Evolutionary conservation across 176 grass and related monocot genomes (phyloP), one percentile per base, ranked within the genome.

Genomic region (Bolboschoenus planiculmis): DNA sequence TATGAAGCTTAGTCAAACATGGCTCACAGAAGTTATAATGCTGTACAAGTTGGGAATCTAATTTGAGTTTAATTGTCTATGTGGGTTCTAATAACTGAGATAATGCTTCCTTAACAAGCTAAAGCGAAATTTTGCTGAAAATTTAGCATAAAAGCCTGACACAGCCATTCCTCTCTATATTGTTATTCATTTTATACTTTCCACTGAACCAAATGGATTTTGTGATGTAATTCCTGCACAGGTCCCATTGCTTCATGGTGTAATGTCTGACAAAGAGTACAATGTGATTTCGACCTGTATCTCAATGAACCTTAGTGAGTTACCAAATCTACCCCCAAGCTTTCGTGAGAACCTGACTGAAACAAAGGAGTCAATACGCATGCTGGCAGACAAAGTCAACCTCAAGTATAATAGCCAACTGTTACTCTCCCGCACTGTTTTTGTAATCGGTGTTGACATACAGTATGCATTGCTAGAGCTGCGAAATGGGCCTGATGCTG

Each of bases 201-300:
- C 70, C 23, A 29, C 43, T 75, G 10, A 80, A 40, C 7, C 6
- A 23, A 80, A 56, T 78, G 8, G 53, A 80, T 58, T 46, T 80
- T 39, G n/a, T 80, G n/a, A 58, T 80, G 55, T 23, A 53, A 30
- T 39, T 80, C 35, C 51, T 86, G 58, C 84, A 81, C 92, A 98
- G 92, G 86, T 98, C 80, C 90, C 90, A 31, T 85, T 95, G 74
- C 88, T 98, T 11, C 95, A 98, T 76, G 92, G 71, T 83, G 84
- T 93, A 58, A 98, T 98, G 95, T 94, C 92, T 60, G 89, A 93
- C 88, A 98, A 95, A 81, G 95, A 98, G 85, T 98, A 98, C 84
- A 88, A 84, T 91, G 92, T 98, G 56, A 95, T 91, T 73, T 90
- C 88, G 76, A 93, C 79, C 74, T 98, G 95, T 85, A 83, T 95